These are phyloP conservation scores for Penicillium sp. DNA, from an alignment of 2,329 filamentous ascomycete genomes.

Conservation along the genomic window DNA sequence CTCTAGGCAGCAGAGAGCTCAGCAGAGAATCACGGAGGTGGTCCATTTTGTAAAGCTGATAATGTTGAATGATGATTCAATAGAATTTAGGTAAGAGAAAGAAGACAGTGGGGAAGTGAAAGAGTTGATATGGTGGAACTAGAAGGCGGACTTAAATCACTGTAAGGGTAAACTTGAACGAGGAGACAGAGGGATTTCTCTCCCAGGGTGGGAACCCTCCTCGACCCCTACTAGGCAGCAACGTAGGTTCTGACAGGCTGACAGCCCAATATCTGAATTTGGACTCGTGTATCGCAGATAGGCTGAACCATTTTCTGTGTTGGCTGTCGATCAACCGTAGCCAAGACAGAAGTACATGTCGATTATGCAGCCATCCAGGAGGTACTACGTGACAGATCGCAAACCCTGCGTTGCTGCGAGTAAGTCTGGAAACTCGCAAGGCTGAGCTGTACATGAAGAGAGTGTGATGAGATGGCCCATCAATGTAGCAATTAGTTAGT, in stretches of 20 bases:
- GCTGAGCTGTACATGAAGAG: too few relatives aligned
- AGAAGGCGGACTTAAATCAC: not conserved
- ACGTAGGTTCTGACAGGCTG: not conserved
- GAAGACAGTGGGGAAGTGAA: not conserved
- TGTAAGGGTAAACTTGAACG: not conserved
- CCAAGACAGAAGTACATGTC: slow-evolving; percentile 3
- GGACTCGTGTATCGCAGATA: not conserved
- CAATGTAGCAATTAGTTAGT: too few relatives aligned
- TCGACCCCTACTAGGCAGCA: not conserved
- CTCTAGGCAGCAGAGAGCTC: slow-evolving; percentile 15
- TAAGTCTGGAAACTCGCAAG: too few relatives aligned
- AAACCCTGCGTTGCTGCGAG: not conserved
- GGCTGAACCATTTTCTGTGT: too few relatives aligned
- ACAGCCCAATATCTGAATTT: slow-evolving; percentile 4
- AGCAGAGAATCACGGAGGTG: slow-evolving; percentile 18
- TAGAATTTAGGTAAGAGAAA: not conserved
- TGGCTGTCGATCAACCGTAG: too few relatives aligned
- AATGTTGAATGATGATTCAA: not conserved
- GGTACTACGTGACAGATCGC: slow-evolving; percentile 2
- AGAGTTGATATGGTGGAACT: not conserved
- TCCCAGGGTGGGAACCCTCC: not conserved
- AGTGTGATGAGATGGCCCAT: too few relatives aligned
- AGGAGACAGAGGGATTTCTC: not conserved
- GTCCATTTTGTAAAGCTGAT: slow-evolving; percentile 6
- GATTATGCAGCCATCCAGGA: not conserved